Evolutionary conservation across 768 basidiomycete genomes (phyloP), one percentile per base, ranked within the genome.

Genomic region (Baorangia bicolor): DNA sequence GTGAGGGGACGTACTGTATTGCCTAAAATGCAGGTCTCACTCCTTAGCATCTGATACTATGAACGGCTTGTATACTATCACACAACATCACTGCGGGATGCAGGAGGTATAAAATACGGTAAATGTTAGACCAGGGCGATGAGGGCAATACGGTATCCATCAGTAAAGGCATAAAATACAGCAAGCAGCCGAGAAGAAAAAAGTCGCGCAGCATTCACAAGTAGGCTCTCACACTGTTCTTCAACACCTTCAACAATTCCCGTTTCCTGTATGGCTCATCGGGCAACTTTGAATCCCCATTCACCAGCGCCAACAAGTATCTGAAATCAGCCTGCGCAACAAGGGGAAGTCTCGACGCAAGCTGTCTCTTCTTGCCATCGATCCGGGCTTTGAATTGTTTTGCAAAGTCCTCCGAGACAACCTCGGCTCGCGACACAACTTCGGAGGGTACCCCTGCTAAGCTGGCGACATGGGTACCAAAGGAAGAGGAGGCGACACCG

Each of bases 381-480:
- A 92, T 74, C 59, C 86, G 83, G 62, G 87, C 87, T 63, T 88
- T 89, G 79, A 98, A 98, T 63, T 94, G 85, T 60, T 83, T 75
- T 1, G 93, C 91, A 67, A 95, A 95, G 64, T 91, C 86, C 50
- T 83, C 83, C 14, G 95, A 97, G 44, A 98, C 84, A 25, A 82
- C 71, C 60, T 94, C 93, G 5, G 97, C 97, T 4, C 97, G 85
- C 56, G 88, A 79, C 38, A 99, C 93, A 16, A 99, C 91, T 9
- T 82, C 78, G 14, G 79, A 68, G 2, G 94, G 94, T 0, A 98
- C 93, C 6, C 96, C 97, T 4, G 96, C 97, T 42, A 99, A 81
- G 62, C 88, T 90, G 28, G 97, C 97, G 40, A 98, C 96, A 66
- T 96, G 94, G 1, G 94, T 94, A 10, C 92, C 94, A 64, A 95